Conservation (phyloP, 2,329 filamentous ascomycete species). For the Bipolaris gigantea region DNA sequence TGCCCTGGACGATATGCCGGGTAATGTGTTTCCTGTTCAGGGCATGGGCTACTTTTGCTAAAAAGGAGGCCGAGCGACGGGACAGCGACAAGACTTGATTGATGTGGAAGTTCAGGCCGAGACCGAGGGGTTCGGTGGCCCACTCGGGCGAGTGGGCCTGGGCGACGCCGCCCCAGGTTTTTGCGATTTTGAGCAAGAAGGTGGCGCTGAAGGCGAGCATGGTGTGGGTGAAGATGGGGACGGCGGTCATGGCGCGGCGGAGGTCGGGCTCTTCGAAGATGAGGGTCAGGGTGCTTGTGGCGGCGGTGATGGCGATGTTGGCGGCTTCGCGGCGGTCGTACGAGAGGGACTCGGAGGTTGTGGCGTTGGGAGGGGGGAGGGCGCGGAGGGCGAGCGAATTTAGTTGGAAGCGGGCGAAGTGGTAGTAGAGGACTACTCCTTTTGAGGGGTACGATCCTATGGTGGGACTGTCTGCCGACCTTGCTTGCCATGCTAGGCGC, state of each 20-base stretch:
- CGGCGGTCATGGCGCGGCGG: constrained; percentile 47
- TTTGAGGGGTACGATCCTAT: constrained; percentile 49
- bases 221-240: constrained; percentile 56
- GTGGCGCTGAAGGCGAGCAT: constrained; percentile 58
- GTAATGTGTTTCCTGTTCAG: constrained; percentile 38
- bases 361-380: constrained; percentile 47
- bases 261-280: constrained; percentile 52
- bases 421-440: constrained; percentile 56
- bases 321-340: constrained; percentile 46
- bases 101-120: constrained; percentile 39
- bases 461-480: constrained; percentile 31
- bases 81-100: constrained; percentile 34
- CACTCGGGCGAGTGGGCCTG: constrained; percentile 33
- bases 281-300: constrained; percentile 51
- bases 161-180: constrained; percentile 47
- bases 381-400: constrained; percentile 52
- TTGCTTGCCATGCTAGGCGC: constrained; percentile 45
- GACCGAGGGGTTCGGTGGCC: constrained; percentile 29
- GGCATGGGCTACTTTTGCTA: constrained; percentile 30
- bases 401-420: constrained; percentile 59
- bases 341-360: constrained; percentile 50
- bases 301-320: constrained; percentile 51
- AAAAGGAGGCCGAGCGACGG: constrained; percentile 29
- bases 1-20: constrained; percentile 34
- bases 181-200: constrained; percentile 55